Evolutionary conservation across 371 early-diverging fungal genomes (phyloP).

Genomic region (Mucor velutinosus): DNA sequence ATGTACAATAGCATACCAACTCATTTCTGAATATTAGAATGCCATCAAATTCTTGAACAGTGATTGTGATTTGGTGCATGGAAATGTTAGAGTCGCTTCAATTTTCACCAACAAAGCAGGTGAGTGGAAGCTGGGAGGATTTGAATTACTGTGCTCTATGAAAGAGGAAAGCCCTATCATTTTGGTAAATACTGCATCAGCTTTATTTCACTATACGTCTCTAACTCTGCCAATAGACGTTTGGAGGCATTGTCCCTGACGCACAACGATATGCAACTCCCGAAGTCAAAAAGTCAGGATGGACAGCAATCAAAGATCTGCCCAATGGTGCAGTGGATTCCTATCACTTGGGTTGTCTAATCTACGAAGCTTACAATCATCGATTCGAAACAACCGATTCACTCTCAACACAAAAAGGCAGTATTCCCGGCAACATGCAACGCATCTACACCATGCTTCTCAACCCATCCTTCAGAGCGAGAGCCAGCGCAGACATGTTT

Average conservation of each 20-base stretch:
- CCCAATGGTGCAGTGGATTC: constrained; percentile 68
- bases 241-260: constrained; percentile 70
- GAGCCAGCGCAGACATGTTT: constrained; percentile 71
- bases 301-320: constrained; percentile 63
- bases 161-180: constrained; percentile 74
- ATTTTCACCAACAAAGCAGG: constrained; percentile 88
- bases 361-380: constrained; percentile 83
- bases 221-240: constrained; percentile 43
- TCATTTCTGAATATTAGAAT: constrained; percentile 46
- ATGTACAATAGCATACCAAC: not conserved
- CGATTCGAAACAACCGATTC: constrained; percentile 65
- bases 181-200: constrained; percentile 41
- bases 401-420: constrained; percentile 51
- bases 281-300: constrained; percentile 70
- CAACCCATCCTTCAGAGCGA: constrained; percentile 52
- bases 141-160: constrained; percentile 77
- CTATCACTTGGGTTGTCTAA: constrained; percentile 79
- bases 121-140: constrained; percentile 94
- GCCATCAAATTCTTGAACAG: constrained; percentile 85
- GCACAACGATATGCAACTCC: constrained; percentile 74
- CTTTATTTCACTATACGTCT: not conserved
- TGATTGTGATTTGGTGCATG: constrained; percentile 89
- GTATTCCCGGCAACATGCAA: constrained; percentile 66
- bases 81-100: constrained; percentile 75
- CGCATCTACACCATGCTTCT: constrained; percentile 56